Conservation (phyloP, 2,329 filamentous ascomycete genomes). For the Pseudopyricularia cyperi region DNA sequence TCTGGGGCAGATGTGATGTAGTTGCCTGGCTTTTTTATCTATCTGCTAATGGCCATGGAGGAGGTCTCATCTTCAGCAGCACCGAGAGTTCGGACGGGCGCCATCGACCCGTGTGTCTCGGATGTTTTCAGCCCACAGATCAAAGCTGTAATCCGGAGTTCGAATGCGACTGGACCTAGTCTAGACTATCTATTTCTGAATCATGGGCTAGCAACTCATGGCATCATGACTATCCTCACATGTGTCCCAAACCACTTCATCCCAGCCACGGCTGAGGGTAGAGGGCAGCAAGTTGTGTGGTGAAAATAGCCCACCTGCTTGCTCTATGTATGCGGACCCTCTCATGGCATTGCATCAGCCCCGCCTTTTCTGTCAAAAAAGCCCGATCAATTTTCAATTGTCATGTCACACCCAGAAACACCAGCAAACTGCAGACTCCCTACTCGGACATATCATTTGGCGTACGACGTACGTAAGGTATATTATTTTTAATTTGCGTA, state of each 20-base stretch:
- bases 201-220: neutral
- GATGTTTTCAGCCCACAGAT: neutral
- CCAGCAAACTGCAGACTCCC: too few species aligned
- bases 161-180: neutral
- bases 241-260: neutral
- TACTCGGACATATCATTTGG: too few species aligned
- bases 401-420: too few species aligned
- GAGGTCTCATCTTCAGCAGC: neutral
- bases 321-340: too few species aligned
- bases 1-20: neutral
- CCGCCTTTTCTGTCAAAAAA: too few species aligned
- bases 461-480: too few species aligned
- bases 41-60: neutral
- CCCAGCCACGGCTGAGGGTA: neutral
- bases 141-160: neutral
- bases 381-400: too few species aligned
- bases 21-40: neutral
- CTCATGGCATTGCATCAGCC: too few species aligned
- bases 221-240: neutral
- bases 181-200: too few species aligned
- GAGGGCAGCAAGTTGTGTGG: too few species aligned
- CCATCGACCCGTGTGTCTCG: neutral
- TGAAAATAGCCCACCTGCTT: too few species aligned
- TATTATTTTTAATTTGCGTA: too few species aligned
- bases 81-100: neutral